These are phyloP conservation scores for Lathyrus aphaca DNA, from an alignment of 306 rosid genomes.

Conservation along the genomic window DNA sequence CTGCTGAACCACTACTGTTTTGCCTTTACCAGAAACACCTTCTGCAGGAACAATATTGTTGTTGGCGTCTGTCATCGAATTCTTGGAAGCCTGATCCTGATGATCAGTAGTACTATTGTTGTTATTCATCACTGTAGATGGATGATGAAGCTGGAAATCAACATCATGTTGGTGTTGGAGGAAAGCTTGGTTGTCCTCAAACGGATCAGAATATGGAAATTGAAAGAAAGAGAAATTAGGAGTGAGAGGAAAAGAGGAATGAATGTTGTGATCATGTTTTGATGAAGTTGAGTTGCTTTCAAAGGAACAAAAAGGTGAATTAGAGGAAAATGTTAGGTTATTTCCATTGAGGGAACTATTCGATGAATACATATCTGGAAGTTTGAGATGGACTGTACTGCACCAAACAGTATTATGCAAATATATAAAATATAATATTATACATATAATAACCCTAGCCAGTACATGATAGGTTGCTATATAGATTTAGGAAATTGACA, in stretches of 20 bases:
- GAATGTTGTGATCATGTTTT: slow-evolving; percentile 38
- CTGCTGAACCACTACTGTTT: neutral
- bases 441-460: slow-evolving; percentile 8
- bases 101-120: neutral
- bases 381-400: neutral
- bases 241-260: slow-evolving; percentile 28
- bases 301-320: slow-evolving; percentile 49
- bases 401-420: slow-evolving; percentile 28
- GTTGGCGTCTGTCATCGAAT: slow-evolving; percentile 3
- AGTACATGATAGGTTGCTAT: neutral
- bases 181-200: slow-evolving; percentile 48
- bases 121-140: slow-evolving; percentile 1
- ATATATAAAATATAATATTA: neutral
- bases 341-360: slow-evolving; percentile 43
- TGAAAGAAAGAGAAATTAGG: slow-evolving; percentile 49
- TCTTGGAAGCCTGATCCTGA: neutral
- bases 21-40: neutral
- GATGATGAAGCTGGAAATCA: slow-evolving; percentile 39
- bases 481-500: neutral
- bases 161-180: slow-evolving; percentile 42
- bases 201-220: slow-evolving; percentile 51
- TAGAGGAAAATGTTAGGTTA: slow-evolving; percentile 51
- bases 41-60: slow-evolving; percentile 1
- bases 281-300: slow-evolving; percentile 47
- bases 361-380: slow-evolving; percentile 61